Base-by-base conservation (phyloP, 2,329 filamentous ascomycete species). In the Cladophialophora carrionii region DNA sequence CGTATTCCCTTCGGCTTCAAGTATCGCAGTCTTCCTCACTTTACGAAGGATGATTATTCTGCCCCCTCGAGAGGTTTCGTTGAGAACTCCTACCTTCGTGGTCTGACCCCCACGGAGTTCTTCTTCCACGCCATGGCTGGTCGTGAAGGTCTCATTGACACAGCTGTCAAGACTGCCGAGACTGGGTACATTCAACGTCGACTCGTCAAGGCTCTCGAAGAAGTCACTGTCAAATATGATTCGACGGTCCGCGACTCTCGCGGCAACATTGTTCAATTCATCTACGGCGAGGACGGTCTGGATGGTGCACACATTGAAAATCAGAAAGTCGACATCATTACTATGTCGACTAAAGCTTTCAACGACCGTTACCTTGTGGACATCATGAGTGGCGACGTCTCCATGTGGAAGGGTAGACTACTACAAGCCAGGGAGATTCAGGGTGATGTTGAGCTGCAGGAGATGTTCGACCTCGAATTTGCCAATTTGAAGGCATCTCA, bases 91-190 rank as follows among this genome's bases (percentile, higher is more conserved):
- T 99, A 99, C 73, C 86, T 99, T 12, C 91, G 95, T 82, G 95
- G 95, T 62, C 82, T 99, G 65, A 99, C 96, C 0, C 95, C 95
- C 0, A 89, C 91, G 0, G 95, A 99, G 73, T 99, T 99, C 81
- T 99, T 97, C 83, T 99, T 99, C 85, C 95, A 99, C 85, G 95
- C 95, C 75, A 99, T 99, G 95, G 95, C 95, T 84, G 95, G 95
- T 92, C 88, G 95, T 83, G 95, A 99, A 81, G 95, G 95, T 96
- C 85, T 99, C 62, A 99, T 99, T 73, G 95, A 99, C 85, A 99
- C 95, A 59, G 95, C 95, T 71, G 96, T 99, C 80, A 99, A 99
- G 85, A 99, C 95, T 70, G 95, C 95, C 22, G 96, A 99, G 79
- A 99, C 96, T 64, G 95, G 95, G 80, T 99, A 99, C 78, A 99